Conservation (phyloP, 768 basidiomycete genomes). For the Tricholoma sp. region DNA sequence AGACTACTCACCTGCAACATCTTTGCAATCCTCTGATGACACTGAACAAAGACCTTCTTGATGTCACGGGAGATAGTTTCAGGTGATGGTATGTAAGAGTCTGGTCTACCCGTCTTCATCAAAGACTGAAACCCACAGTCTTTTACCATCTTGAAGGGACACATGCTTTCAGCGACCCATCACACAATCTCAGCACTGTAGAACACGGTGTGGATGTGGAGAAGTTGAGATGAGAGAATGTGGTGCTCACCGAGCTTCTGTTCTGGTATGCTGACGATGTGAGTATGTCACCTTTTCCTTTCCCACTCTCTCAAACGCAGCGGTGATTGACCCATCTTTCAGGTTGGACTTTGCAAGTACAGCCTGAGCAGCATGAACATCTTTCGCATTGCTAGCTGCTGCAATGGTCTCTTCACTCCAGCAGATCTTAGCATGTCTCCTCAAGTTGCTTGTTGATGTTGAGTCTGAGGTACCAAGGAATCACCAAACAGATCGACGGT, state of each 20-base stretch:
- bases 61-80: too few relatives aligned
- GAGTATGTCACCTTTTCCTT: too few relatives aligned
- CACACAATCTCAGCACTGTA: too few relatives aligned
- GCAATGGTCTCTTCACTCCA: background rate
- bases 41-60: too few relatives aligned
- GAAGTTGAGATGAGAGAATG: background rate
- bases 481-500: background rate
- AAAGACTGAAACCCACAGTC: too few relatives aligned
- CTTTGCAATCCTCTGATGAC: constrained; percentile 19
- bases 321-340: constrained; percentile 9
- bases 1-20: constrained; percentile 20
- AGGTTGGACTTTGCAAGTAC: constrained; percentile 4
- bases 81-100: too few relatives aligned
- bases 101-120: too few relatives aligned
- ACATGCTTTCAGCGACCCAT: too few relatives aligned
- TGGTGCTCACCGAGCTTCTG: constrained; percentile 21
- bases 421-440: background rate
- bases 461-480: background rate
- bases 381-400: background rate
- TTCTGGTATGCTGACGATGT: constrained; percentile 17
- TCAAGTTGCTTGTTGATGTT: background rate
- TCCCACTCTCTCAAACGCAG: too few relatives aligned
- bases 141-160: too few relatives aligned
- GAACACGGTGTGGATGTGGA: background rate
- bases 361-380: constrained; percentile 3